These are phyloP conservation scores for Stromatinia cepivora DNA, from an alignment of 2,329 filamentous ascomycete genomes.

Conservation along the genomic window DNA sequence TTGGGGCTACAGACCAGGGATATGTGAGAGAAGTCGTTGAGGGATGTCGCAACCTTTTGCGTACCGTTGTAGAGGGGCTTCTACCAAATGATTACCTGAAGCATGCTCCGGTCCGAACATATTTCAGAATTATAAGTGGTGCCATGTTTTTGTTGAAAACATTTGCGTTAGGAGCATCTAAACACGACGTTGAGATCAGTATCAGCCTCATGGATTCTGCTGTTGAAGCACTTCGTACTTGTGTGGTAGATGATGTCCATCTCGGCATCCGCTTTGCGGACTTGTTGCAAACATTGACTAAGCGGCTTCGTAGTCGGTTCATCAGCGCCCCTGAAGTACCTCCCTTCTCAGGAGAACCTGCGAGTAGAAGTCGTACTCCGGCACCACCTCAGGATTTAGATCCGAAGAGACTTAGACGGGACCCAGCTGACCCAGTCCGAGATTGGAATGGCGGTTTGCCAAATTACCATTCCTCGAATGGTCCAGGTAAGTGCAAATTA, in stretches of 20 bases:
- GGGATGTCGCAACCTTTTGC: slow-evolving; percentile 73
- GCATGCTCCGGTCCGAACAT: slow-evolving; percentile 79
- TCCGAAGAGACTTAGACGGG: slow-evolving; percentile 38
- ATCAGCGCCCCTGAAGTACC: slow-evolving; percentile 60
- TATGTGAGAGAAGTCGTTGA: slow-evolving; percentile 77
- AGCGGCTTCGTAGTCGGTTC: slow-evolving; percentile 71
- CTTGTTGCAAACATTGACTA: slow-evolving; percentile 75
- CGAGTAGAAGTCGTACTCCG: slow-evolving; percentile 37
- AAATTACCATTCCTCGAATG: slow-evolving; percentile 33
- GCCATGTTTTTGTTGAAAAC: slow-evolving; percentile 85
- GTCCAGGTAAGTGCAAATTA: slow-evolving; percentile 29
- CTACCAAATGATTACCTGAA: slow-evolving; percentile 74
- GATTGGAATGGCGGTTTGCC: slow-evolving; percentile 39
- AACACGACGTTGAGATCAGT: slow-evolving; percentile 73
- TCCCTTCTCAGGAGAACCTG: slow-evolving; percentile 35
- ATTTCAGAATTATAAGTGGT: slow-evolving; percentile 82
- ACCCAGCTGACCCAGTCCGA: slow-evolving; percentile 32
- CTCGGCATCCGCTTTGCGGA: slow-evolving; percentile 82
- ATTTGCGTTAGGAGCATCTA: slow-evolving; percentile 76
- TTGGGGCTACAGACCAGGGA: slow-evolving; percentile 66
- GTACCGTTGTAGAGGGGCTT: slow-evolving; percentile 74
- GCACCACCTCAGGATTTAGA: slow-evolving; percentile 37
- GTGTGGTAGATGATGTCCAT: slow-evolving; percentile 82
- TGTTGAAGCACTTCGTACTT: slow-evolving; percentile 71
- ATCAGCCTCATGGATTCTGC: slow-evolving; percentile 74